Evolutionary conservation across 352 stramenopile species (phyloP).

Genomic region (Phytophthora colocasiae): DNA sequence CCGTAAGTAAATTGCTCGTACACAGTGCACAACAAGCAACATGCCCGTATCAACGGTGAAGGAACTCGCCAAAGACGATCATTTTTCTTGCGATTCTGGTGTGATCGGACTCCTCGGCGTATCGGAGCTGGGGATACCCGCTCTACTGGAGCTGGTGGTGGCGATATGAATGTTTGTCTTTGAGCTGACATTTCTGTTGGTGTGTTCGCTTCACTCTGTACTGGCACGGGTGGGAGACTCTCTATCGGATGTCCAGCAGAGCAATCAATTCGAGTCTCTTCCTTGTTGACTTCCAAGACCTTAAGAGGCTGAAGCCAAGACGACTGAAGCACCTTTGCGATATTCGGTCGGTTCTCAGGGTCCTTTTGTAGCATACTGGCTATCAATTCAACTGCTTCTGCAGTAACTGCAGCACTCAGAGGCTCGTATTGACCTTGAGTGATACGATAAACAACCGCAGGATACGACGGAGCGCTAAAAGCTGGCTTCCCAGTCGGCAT

Average conservation of each 20-base stretch:
- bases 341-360: constrained; percentile 17
- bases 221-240: no score
- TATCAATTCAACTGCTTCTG: constrained; percentile 29
- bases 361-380: constrained; percentile 36
- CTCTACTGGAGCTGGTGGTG: constrained; percentile 6
- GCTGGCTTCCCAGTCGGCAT: constrained; percentile 50
- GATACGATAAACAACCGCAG: constrained; percentile 56
- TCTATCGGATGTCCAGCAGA: not conserved
- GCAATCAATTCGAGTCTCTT: not conserved
- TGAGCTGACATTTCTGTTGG: not conserved
- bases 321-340: constrained; percentile 27
- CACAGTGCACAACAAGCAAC: no score
- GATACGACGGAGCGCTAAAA: constrained; percentile 71
- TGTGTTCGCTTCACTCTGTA: not conserved
- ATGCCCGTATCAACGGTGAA: no score
- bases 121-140: no score
- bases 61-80: no score
- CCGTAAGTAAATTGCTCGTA: no score
- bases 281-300: not conserved
- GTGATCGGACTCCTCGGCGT: no score
- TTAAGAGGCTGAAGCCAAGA: constrained; percentile 10
- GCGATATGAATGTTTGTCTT: not conserved
- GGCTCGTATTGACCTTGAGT: constrained; percentile 45
- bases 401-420: constrained; percentile 26
- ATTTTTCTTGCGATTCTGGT: not conserved